Percentiles rank a stretch among this genome's conserved stretches.
Evolutionary conservation across 2,329 filamentous ascomycete genomes (phyloP).

Genomic region (Helminthosporium solani): DNA sequence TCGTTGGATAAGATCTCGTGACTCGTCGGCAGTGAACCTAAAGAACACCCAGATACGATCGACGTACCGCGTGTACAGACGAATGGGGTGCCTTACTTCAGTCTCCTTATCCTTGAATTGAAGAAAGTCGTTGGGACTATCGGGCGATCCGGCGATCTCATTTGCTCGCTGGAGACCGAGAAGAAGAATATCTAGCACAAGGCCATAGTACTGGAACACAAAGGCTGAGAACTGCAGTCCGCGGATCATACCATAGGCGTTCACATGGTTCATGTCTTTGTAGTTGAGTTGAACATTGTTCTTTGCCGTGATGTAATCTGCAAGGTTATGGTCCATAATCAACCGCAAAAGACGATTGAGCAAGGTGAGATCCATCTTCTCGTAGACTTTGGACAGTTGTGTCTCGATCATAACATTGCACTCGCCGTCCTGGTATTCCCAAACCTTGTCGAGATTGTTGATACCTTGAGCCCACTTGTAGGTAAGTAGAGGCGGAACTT

Average conservation of each 20-base stretch:
- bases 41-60: slow-evolving; percentile 99
- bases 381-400: slow-evolving; percentile 97
- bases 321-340: slow-evolving; percentile 99
- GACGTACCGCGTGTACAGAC: slow-evolving; percentile 96
- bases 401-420: slow-evolving; percentile 99
- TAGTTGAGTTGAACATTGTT: slow-evolving; percentile 99
- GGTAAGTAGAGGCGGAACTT: slow-evolving; percentile 87
- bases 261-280: slow-evolving; percentile 99
- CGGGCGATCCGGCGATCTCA: slow-evolving; percentile 92
- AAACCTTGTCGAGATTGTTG: slow-evolving; percentile 94
- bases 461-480: slow-evolving; percentile 99
- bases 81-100: slow-evolving; percentile 90
- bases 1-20: slow-evolving; percentile 90
- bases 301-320: slow-evolving; percentile 98
- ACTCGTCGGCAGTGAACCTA: slow-evolving; percentile 90
- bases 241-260: slow-evolving; percentile 97
- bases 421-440: slow-evolving; percentile 90
- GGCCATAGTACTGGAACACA: slow-evolving; percentile 97
- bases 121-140: slow-evolving; percentile 93
- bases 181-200: slow-evolving; percentile 89
- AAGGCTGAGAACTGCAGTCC: slow-evolving; percentile 97
- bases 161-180: slow-evolving; percentile 94
- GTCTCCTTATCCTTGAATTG: slow-evolving; percentile 94
- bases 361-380: slow-evolving; percentile 96
- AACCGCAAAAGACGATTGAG: slow-evolving; percentile 88